phyloP scores from a whole-genome alignment of 345 rosid genomes.

The Dovyalis caffra region DNA sequence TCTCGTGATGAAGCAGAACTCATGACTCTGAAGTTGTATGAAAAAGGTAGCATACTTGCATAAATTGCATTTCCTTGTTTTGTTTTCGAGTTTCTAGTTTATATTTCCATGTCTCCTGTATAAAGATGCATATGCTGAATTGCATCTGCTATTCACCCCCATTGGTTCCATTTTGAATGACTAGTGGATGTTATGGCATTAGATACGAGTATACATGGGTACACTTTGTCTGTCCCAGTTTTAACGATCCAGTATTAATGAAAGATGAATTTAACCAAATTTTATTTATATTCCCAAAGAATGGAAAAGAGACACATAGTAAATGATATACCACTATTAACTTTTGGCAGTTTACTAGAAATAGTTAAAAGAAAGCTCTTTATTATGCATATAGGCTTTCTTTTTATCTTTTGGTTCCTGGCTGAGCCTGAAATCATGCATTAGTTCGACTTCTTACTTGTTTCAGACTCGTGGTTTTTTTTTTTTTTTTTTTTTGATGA shows the following conservation, averaged over 20 bases:
- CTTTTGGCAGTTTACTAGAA: background rate
- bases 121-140: background rate
- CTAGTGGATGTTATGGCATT: no score
- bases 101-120: background rate
- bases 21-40: slow-evolving; percentile 43
- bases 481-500: no score
- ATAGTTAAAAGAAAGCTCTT: background rate
- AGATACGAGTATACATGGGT: background rate
- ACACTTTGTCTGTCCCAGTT: background rate
- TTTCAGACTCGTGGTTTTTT: background rate
- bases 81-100: background rate
- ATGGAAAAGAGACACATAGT: background rate
- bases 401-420: background rate
- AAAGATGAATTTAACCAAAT: background rate
- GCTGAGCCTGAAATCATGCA: background rate
- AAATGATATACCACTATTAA: background rate
- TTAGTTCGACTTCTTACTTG: background rate
- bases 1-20: slow-evolving; percentile 77
- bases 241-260: background rate
- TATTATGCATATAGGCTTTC: background rate
- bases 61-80: slow-evolving; percentile 11
- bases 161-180: background rate
- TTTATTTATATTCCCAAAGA: background rate
- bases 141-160: background rate
- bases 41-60: slow-evolving; percentile 48